Base-by-base conservation (phyloP, 768 basidiomycete species). In the Termitomyces sp. region DNA sequence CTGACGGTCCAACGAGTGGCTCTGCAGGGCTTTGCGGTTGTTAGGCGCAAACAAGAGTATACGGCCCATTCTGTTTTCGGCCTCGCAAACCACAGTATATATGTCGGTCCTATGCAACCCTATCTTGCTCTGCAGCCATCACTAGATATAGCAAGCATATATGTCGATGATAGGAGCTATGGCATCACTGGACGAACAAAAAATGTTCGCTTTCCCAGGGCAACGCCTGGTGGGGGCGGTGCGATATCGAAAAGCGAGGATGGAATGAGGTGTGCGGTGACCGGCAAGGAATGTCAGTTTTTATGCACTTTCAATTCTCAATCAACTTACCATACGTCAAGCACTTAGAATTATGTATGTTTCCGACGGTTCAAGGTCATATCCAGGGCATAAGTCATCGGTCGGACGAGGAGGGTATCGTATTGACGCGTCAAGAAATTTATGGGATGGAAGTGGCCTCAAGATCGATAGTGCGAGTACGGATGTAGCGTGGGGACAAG, bases 391-490 rank as follows among this genome's bases (percentile, higher is more conserved):
- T 62, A 87, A 78, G 66, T 77, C 71, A 6, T 71, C 72, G 6
- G 68, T 78, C 11, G 87, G 86, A 14, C 71, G 71, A 33, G 86
- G 86, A 3, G 86, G 87, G 0, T 77, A 81, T 67, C 78, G 83
- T 38, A 79, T 89, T n/a, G 89, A 91, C 55, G 77, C 78, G 8
- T 86, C 86, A 12, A 80, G 85, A 48, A 91, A 91, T 64, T 73
- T 89, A 47, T 92, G 90, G 90, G 86, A 84, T 9, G 82, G 83
- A 0, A 89, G 83, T 54, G 87, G 87, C 0, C 71, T 92, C 54
- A 91, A 91, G 70, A 82, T 87, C 19, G 89, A 91, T 53, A 86
- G 86, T 64, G 80, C 85, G 0, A 85, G 80, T 62, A 92, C 89
- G 0, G 89, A 89, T 63, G 84, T 91, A 19, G 86, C 82, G n/a